Conservation (phyloP, 371 early-diverging fungal genomes). For the Syncephalastrum racemosum region DNA sequence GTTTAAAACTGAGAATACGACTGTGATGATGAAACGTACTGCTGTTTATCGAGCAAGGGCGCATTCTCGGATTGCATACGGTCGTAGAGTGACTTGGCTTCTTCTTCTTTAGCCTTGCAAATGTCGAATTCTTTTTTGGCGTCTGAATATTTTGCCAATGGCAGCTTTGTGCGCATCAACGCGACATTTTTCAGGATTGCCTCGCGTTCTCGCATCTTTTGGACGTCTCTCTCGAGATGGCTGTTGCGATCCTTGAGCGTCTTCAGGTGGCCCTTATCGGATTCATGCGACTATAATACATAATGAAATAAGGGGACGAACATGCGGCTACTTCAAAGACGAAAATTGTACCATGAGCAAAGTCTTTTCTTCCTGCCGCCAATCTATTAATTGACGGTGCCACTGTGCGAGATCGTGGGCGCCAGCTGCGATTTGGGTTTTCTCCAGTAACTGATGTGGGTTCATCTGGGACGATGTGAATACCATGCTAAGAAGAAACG, state of each 20-base stretch:
- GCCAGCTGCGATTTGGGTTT: constrained; percentile 87
- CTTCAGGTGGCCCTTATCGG: constrained; percentile 54
- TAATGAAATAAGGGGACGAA: neutral
- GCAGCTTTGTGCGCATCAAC: constrained; percentile 53
- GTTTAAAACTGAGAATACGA: no score
- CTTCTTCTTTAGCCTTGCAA: constrained; percentile 41
- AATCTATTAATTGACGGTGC: constrained; percentile 68
- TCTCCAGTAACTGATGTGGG: constrained; percentile 71
- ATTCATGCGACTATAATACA: constrained; percentile 47
- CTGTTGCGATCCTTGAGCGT: constrained; percentile 60
- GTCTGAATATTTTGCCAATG: constrained; percentile 62
- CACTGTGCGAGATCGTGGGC: constrained; percentile 58
- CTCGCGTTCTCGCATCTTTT: constrained; percentile 71
- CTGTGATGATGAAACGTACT: no score
- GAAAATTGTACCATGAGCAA: constrained; percentile 39
- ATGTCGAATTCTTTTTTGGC: constrained; percentile 57
- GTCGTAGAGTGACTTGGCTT: no score
- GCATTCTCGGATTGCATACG: no score
- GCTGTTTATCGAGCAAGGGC: no score
- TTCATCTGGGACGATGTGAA: constrained; percentile 54
- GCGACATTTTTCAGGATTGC: constrained; percentile 38
- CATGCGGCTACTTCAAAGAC: neutral
- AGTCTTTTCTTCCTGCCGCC: constrained; percentile 62
- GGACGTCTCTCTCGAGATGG: constrained; percentile 71
- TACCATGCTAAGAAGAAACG: neutral